Evolutionary conservation across 106 monocot species (phyloP).

Genomic region (Phalaenopsis equestris): DNA sequence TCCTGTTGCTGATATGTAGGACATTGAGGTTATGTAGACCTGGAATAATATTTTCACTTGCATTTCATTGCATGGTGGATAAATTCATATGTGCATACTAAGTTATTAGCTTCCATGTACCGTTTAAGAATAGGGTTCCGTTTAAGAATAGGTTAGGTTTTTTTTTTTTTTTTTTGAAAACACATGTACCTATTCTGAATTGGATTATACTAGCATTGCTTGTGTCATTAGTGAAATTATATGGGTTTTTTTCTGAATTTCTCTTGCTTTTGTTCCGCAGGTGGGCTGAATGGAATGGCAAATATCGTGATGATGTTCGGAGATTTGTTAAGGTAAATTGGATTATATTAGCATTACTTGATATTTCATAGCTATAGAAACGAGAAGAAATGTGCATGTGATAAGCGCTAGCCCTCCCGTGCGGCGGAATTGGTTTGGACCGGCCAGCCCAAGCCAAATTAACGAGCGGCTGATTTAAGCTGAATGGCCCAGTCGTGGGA

Average conservation of each 20-base stretch:
- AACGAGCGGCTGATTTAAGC: too few relatives aligned
- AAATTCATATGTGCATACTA: neutral
- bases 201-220: neutral
- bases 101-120: neutral
- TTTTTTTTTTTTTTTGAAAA: neutral
- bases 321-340: constrained; percentile 77
- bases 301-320: constrained; percentile 92
- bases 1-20: neutral
- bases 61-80: neutral
- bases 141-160: neutral
- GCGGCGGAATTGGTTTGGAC: too few relatives aligned
- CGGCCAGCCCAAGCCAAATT: too few relatives aligned
- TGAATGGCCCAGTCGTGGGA: too few relatives aligned
- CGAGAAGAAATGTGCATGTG: constrained; percentile 1
- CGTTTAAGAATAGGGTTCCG: neutral
- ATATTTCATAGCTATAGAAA: constrained; percentile 4
- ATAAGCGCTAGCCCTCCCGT: too few relatives aligned
- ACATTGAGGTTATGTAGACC: neutral
- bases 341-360: constrained; percentile 6
- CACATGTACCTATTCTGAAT: neutral
- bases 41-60: neutral
- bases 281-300: constrained; percentile 99
- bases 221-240: neutral
- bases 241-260: neutral
- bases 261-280: constrained; percentile 29